Conservation (phyloP, 2,329 filamentous ascomycete genomes). For the Penicillium rolfsii region DNA sequence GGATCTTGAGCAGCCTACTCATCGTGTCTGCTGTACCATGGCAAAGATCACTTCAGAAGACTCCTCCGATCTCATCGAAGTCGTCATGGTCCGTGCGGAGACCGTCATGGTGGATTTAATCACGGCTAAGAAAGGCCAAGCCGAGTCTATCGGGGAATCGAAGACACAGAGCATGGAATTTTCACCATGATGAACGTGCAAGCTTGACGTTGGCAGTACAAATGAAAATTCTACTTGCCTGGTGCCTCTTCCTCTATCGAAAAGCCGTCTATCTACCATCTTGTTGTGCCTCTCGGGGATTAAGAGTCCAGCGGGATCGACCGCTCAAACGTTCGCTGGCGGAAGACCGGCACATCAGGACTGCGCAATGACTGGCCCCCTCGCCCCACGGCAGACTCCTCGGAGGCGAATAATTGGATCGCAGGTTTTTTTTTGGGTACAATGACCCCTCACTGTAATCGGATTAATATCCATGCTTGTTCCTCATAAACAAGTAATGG, state of each 20-base stretch:
- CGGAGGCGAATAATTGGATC: neutral
- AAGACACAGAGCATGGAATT: neutral
- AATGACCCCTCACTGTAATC: conserved; percentile 12
- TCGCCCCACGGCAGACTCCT: conserved; percentile 6
- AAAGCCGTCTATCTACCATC: neutral
- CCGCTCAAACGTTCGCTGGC: conserved; percentile 22
- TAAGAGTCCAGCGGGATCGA: conserved; percentile 10
- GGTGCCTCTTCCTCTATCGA: neutral
- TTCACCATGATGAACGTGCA: neutral
- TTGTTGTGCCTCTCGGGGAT: neutral
- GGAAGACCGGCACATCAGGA: conserved; percentile 25
- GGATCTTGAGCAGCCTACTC: neutral
- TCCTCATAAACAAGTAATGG: conserved; percentile 3
- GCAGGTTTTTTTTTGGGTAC: neutral
- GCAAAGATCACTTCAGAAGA: neutral
- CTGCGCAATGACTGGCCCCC: conserved; percentile 26
- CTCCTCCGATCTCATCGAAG: neutral
- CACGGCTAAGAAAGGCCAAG: conserved; percentile 10
- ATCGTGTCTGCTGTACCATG: neutral
- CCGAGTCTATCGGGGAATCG: conserved; percentile 12
- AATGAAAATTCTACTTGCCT: neutral
- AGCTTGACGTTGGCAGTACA: neutral
- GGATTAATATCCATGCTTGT: conserved; percentile 19
- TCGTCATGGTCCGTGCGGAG: neutral
- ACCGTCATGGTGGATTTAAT: conserved; percentile 1